phyloP scores from a whole-genome alignment of 176 grass and related monocot species.

The Rhipidocladum racemiflorum region DNA sequence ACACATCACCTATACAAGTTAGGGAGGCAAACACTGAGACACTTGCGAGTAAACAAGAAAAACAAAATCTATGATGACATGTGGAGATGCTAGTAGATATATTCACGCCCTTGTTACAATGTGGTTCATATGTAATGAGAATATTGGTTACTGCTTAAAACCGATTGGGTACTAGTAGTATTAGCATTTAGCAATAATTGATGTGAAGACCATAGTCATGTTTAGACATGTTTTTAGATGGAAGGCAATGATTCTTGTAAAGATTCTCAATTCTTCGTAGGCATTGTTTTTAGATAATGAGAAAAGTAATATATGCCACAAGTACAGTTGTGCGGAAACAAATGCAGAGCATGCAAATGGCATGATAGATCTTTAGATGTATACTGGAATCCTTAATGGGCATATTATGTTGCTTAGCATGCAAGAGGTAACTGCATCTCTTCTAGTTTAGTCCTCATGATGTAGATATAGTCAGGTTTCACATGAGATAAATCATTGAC shows the following conservation, averaged over 20 bases:
- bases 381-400: background rate
- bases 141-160: background rate
- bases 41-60: background rate
- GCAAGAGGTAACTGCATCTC: background rate
- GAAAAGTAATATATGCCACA: background rate
- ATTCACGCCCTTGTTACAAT: background rate
- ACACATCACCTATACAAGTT: background rate
- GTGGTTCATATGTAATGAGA: background rate
- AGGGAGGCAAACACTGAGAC: background rate
- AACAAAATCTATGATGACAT: background rate
- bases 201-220: background rate
- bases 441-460: constrained; percentile 6
- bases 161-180: background rate
- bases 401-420: background rate
- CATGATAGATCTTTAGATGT: background rate
- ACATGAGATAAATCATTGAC: background rate
- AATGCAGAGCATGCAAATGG: background rate
- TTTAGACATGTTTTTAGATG: background rate
- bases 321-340: background rate
- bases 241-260: background rate
- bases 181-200: background rate
- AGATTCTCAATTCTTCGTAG: background rate
- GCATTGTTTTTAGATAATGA: background rate
- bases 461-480: background rate
- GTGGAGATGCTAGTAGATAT: background rate